Base-by-base conservation (phyloP, 768 basidiomycete species). In the Mycena indigotica region DNA sequence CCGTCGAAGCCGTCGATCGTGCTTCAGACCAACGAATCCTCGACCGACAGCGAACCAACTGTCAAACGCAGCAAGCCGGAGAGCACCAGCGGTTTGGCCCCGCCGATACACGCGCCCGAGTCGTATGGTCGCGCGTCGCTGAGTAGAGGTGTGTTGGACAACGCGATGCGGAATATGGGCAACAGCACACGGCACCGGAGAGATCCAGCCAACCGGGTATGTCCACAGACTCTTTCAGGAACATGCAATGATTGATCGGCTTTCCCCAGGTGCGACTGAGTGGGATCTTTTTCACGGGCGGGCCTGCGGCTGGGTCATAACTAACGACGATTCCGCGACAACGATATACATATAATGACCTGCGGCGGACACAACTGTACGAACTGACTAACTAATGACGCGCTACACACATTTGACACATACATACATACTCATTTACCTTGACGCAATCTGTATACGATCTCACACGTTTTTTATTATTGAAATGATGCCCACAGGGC, bases 111-210 rank as follows among this genome's bases (percentile, higher is more conserved):
- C n/a, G 64, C 70, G 21, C 62, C 70, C 6, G 70, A 58, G 15
- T 80, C 81, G 1, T 77, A 81, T 52, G 72, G 77, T 4, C 75
- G 74, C 29, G 13, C 13, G 6, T 87, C 91, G 2, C 68, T 91
- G 58, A 85, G 87, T 5, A 83, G 87, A 32, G 94, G 94, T 10
- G 88, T 89, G 53, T 72, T 96, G 28, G 93, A 98, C 62, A 83
- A 90, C 65, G 90, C 89, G 2, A 88, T 98, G 38, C 85, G 89
- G 17, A 93, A 87, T 59, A 82, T 94, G 77, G 82, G 84, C 41
- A 48, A 6, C n/a, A 26, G 41, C 21, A 44, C 41, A 23, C 41
- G 41, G 6, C 12, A 10, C 12, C 35, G 41, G 15, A 44, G 41
- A 21, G 41, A 44, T 13, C 41, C 41, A 5, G 41, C 41, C 13